Evolutionary conservation across 495 filamentous ascomycete genomes (phyloP).

Genomic region (Penicillium lividum): DNA sequence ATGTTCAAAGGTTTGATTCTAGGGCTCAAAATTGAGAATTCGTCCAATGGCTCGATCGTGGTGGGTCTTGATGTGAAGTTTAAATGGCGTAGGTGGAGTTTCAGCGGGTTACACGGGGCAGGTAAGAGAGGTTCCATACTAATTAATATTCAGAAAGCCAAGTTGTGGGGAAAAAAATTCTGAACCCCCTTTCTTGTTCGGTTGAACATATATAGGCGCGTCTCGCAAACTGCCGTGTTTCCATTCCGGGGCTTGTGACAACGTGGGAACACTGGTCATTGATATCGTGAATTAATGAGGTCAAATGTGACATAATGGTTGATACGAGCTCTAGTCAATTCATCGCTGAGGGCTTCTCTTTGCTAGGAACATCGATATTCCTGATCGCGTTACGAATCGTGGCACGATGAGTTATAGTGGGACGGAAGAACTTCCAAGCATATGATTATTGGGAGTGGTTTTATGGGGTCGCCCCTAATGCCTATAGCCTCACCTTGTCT

Average conservation of each 20-base stretch:
- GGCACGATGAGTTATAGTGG: constrained; percentile 43
- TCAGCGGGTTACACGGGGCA: not conserved
- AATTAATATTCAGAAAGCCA: not conserved
- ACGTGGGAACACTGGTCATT: not conserved
- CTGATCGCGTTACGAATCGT: not conserved
- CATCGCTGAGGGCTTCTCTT: not conserved
- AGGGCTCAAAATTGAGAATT: not conserved
- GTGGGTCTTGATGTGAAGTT: not conserved
- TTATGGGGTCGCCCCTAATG: too few species aligned
- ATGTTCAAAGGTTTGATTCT: not conserved
- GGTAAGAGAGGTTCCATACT: not conserved
- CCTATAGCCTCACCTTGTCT: too few species aligned
- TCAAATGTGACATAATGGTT: not conserved
- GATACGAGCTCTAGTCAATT: not conserved
- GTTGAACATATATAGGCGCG: not conserved
- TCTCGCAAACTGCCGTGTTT: not conserved
- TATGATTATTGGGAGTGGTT: constrained; percentile 61
- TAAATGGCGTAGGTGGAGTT: too few species aligned
- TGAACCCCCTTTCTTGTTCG: not conserved
- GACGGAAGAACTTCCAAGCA: constrained; percentile 38
- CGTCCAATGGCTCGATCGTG: not conserved
- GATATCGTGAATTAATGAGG: not conserved
- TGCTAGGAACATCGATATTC: not conserved
- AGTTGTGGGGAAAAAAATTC: not conserved
- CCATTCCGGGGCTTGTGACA: not conserved